Evolutionary conservation across 164 flowering plant genomes (phyloP).

Genomic region (Vitis labrusca): DNA sequence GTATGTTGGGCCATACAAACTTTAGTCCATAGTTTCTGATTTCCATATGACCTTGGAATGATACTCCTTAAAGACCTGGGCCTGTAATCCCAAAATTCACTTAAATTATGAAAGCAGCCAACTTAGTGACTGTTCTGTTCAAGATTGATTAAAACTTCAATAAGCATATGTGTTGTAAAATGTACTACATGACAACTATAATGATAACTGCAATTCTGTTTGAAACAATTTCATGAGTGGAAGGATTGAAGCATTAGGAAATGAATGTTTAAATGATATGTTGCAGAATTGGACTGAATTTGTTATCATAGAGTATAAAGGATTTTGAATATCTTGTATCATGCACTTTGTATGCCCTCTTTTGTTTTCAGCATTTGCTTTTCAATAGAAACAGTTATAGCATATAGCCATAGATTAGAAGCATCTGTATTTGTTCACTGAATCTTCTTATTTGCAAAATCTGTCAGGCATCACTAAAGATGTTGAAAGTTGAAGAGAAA

Average conservation of each 20-base stretch:
- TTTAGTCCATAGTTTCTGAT: not conserved
- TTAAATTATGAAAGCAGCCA: not conserved
- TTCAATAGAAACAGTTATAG: no score
- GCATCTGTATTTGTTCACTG: conserved; percentile 5
- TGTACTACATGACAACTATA: not conserved
- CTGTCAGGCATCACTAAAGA: conserved; percentile 70
- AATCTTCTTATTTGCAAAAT: conserved; percentile 7
- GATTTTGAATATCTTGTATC: not conserved
- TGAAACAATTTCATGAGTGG: not conserved
- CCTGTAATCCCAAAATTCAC: not conserved
- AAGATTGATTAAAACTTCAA: not conserved
- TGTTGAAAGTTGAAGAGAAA: conserved; percentile 85
- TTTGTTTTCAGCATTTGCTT: no score
- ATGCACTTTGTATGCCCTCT: not conserved
- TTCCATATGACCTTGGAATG: not conserved
- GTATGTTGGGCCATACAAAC: no score
- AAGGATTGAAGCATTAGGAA: not conserved
- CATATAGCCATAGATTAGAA: not conserved
- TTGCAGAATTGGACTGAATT: not conserved
- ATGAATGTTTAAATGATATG: not conserved
- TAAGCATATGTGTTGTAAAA: not conserved
- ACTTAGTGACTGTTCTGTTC: not conserved
- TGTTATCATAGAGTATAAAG: not conserved
- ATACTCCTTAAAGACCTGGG: not conserved
- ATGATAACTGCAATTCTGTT: not conserved